Evolutionary conservation across 768 basidiomycete genomes (phyloP), one percentile per base, ranked within the genome.

Genomic region (Floccularia luteovirens): DNA sequence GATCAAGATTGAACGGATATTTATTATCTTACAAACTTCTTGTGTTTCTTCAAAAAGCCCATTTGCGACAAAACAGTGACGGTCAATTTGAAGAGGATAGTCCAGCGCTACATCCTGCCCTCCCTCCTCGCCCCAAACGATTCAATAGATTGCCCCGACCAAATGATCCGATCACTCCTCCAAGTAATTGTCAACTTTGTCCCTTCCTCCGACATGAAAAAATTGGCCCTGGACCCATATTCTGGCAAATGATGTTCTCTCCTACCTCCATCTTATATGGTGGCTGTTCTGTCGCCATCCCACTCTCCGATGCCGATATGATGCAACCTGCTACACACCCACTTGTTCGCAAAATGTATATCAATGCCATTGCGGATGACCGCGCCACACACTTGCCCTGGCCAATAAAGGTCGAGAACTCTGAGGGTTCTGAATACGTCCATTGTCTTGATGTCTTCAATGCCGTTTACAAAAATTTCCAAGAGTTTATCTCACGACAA

Each of bases 241-340:
- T 58, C 33, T 81, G 75, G 67, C 69, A 77, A 52, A 54, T 81
- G 25, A 61, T 62, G 4, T 40, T 43, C 12, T 43, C 45, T 13
- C 42, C 48, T 3, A 37, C 48, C 24, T 46, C 57, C 4, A 47
- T 61, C 27, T 51, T 57, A 31, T 60, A 59, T 24, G 62, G 61
- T 19, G 50, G 58, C 11, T 53, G 56, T 24, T 36, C 50, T 17
- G 47, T 48, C 5, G 42, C 55, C 4, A 55, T 66, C 32, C 59
- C 60, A 2, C 54, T 67, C 32, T 45, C 56, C 12, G 43, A 51
- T 1, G 51, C 60, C 2, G 72, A 74, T 45, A 49, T 57, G 34
- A 59, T 69, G n/a, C 76, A 82, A 52, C 77, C 79, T 0, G 80
- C 79, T n/a, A 79, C 80, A 5, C 70, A 58, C 51, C 81, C 81